Evolutionary conservation across 495 filamentous ascomycete genomes (phyloP).

Genomic region (Aspergillus sclerotiicarbonarius): DNA sequence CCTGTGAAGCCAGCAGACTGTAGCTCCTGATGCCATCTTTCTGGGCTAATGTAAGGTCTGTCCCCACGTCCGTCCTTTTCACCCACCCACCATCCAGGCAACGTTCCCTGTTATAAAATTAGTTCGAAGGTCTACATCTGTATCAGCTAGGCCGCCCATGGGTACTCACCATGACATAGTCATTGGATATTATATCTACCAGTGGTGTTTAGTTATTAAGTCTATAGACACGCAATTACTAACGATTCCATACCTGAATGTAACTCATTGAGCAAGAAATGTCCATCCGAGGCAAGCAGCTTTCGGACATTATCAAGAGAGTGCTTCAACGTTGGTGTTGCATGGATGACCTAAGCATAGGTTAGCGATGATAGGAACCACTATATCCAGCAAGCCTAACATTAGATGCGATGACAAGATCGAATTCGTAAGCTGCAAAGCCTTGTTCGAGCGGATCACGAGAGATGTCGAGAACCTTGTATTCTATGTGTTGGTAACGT

Average conservation of each 20-base stretch:
- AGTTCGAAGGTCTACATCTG: not conserved
- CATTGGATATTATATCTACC: not conserved
- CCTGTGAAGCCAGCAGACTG: not conserved
- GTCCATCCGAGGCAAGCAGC: conserved; percentile 23
- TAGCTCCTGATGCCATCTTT: not conserved
- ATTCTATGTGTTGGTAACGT: conserved; percentile 39
- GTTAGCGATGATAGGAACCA: conserved; percentile 15
- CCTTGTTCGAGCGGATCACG: conserved; percentile 47
- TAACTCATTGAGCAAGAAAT: conserved; percentile 27
- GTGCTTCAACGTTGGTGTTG: conserved; percentile 33
- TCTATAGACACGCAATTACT: not conserved
- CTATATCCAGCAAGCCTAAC: conserved; percentile 26
- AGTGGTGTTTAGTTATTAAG: not conserved
- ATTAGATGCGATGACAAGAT: conserved; percentile 52
- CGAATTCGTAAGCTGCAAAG: conserved; percentile 42
- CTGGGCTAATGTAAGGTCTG: not conserved
- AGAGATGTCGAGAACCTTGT: conserved; percentile 43
- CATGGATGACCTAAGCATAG: conserved; percentile 44
- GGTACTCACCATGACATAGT: not conserved
- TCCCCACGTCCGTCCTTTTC: not conserved
- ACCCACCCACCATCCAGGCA: conserved; percentile 28
- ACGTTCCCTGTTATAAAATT: conserved; percentile 11
- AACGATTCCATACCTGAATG: conserved; percentile 1
- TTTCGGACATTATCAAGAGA: conserved; percentile 41
- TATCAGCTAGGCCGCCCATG: no score